Evolutionary conservation across 768 basidiomycete species (phyloP).

Genomic region (Pholiota conissans): DNA sequence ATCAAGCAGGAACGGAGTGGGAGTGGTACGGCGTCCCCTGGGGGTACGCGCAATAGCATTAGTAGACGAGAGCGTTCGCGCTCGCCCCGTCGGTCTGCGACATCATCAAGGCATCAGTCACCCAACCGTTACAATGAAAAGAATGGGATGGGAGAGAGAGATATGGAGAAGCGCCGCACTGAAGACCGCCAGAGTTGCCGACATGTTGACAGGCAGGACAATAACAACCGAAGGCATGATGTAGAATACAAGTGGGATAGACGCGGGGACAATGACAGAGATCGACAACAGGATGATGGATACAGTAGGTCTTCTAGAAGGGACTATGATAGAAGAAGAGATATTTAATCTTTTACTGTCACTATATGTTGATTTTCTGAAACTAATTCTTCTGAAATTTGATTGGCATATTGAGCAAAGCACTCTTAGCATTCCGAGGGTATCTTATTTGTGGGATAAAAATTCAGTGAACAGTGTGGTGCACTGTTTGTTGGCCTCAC

Average conservation of each 20-base stretch:
- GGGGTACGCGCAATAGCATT: constrained; percentile 27
- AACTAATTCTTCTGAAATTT: too few relatives aligned
- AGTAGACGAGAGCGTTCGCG: constrained; percentile 34
- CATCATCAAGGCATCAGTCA: constrained; percentile 49
- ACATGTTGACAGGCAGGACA: too few relatives aligned
- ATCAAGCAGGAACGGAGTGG: constrained; percentile 58
- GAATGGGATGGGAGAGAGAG: constrained; percentile 24
- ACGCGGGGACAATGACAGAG: constrained; percentile 28
- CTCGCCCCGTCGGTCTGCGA: constrained; percentile 39
- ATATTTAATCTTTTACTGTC: constrained; percentile 1
- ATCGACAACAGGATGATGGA: constrained; percentile 24
- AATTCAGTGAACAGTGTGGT: too few relatives aligned
- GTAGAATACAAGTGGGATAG: constrained; percentile 31
- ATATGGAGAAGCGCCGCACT: constrained; percentile 26
- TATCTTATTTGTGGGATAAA: too few relatives aligned
- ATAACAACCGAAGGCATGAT: constrained; percentile 15
- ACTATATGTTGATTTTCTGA: too few relatives aligned
- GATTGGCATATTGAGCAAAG: too few relatives aligned
- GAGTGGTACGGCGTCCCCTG: constrained; percentile 5
- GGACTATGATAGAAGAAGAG: constrained; percentile 10
- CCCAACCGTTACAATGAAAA: constrained; percentile 33
- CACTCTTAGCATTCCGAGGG: too few relatives aligned
- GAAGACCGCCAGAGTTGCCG: too few relatives aligned
- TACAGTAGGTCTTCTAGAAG: constrained; percentile 13
- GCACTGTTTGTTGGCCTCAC: too few relatives aligned